These are phyloP conservation scores for Chytridium lagenaria DNA, from an alignment of 371 early-diverging fungal species.

Conservation along the genomic window DNA sequence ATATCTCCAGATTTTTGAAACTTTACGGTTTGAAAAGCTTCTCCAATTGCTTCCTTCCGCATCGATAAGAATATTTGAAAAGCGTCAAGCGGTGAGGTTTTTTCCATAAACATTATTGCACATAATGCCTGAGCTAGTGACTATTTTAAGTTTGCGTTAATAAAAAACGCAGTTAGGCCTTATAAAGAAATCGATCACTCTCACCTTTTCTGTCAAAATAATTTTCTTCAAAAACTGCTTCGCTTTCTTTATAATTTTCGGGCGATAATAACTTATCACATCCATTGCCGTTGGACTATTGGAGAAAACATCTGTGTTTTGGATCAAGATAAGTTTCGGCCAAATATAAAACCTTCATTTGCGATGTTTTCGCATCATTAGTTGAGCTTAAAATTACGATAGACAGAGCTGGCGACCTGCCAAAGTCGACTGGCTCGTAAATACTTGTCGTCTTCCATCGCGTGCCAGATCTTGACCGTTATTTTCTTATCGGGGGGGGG, in stretches of 20 bases:
- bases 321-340: neutral
- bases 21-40: conserved; percentile 64
- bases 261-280: conserved; percentile 73
- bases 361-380: conserved; percentile 28
- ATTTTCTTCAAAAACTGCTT: conserved; percentile 55
- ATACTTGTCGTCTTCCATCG: conserved; percentile 72
- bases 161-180: no score
- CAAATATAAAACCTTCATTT: conserved; percentile 43
- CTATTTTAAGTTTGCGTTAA: no score
- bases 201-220: conserved; percentile 61
- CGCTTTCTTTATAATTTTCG: conserved; percentile 75
- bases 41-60: conserved; percentile 73
- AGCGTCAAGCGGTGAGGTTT: conserved; percentile 63
- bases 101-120: conserved; percentile 69
- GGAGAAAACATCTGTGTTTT: conserved; percentile 75
- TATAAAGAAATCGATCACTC: no score
- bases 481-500: neutral
- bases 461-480: conserved; percentile 71
- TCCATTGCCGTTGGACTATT: conserved; percentile 85
- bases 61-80: conserved; percentile 62
- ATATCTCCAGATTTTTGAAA: neutral
- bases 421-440: conserved; percentile 75
- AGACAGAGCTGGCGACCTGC: conserved; percentile 68
- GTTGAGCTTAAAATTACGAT: conserved; percentile 65
- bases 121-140: conserved; percentile 65